Evolutionary conservation across 2,329 filamentous ascomycete species (phyloP), one percentile per base, ranked within the genome.

Genomic region (Curvularia eragrostidis): DNA sequence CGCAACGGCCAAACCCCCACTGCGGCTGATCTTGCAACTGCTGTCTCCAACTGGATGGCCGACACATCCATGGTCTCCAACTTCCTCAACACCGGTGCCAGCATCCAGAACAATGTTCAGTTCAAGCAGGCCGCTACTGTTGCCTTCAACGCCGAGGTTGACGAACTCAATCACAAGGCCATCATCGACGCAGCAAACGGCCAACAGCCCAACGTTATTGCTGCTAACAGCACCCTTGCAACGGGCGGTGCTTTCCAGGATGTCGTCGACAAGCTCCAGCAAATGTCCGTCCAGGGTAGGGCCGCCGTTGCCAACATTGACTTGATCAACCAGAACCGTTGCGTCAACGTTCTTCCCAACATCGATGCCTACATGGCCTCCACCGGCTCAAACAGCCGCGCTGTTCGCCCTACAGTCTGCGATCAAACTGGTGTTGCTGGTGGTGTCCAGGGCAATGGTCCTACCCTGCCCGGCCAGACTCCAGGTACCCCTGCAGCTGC

Each of bases 151-250:
- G 75, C 75, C 43, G 75, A 77, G 58, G 73, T 76, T 19, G 75
- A 77, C 46, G 75, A 77, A 60, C 70, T 77, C 46, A 74, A 65
- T 54, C 74, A 76, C 61, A 78, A 78, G 65, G 73, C 72, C 44
- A 71, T 73, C 56, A 73, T 76, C 51, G 74, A 76, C 44, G 61
- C 63, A 26, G 70, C 68, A 38, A 68, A 71, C 47, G 61, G 64
- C 42, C 26, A 51, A 15, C 44, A 64, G 49, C 67, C 71, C 46
- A 70, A 71, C 18, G 70, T 77, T 48, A 66, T 70, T 44, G 69
- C 69, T 46, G 75, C 75, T 51, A 77, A 76, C 65, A 71, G 70
- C 62, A 77, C 74, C 26, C 71, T 77, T 46, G 73, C 67, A 8
- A 74, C 69, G 30, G 72, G 69, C 8, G 75, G 75, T 60, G 63